Base-by-base conservation (phyloP, 495 filamentous ascomycete genomes). In the Xanthoparmelia taractica region DNA sequence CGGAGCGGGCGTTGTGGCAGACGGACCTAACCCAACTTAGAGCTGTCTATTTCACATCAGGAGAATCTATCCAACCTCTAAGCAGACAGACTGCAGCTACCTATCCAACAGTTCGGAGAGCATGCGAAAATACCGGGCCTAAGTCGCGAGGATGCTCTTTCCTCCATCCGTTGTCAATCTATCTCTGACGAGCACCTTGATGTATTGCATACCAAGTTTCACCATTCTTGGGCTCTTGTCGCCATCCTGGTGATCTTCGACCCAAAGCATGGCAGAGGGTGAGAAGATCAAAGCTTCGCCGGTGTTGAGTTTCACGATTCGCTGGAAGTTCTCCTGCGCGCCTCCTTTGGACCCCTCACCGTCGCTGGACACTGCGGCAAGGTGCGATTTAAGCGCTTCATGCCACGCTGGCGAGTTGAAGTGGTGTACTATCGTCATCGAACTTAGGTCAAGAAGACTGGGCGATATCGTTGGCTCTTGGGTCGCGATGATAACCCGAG, bases 401-500 rank as follows among this genome's bases (percentile, higher is more conserved):
- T 88, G 72, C 90, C 89, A 93, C 10, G 81, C 81, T 0, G 88
- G 88, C 3, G 83, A 87, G 0, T 80, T 84, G 67, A 92, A 92
- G 18, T 86, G 78, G 70, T 94, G 90, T 0, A 92, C 82, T 61
- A 93, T 80, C 0, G 86, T 89, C 25, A 87, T 75, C n/a, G 82
- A 86, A 70, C 84, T 90, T 10, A 93, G 78, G 63, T 87, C 87
- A 0, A 93, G 75, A 3, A 93, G 79, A 31, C 75, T 73, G 0
- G 84, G 82, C 0, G 86, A 87, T 47, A 93, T 83, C 0, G 88
- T 92, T 0, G 90, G 90, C 65, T 93, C 90, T 68, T 94, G 88
- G 0, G 90, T 93, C 0, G 89, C 84, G 37, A 92, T 85, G 43
- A 93, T 63, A 18, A 91, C 75, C 1, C 88, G 79, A 0, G 81